Base-by-base conservation (phyloP, 1,284 basidiomycete species). In the Sparassis latifolia region DNA sequence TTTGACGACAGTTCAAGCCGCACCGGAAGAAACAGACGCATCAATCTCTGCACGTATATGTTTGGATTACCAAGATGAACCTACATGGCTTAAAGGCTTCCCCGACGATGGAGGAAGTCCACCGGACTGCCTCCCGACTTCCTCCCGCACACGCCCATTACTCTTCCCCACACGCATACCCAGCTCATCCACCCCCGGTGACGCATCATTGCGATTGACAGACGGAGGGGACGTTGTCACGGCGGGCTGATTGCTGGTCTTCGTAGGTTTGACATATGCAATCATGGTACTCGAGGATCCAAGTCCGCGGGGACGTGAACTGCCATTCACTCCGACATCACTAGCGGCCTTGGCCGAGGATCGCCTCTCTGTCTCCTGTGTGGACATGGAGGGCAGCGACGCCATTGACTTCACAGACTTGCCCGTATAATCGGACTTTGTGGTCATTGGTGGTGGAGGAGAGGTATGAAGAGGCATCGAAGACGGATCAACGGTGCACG, bases 51-150 rank as follows among this genome's bases (percentile, higher is more conserved):
- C 43, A 51, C 35, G 54, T 44, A 49, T 40, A 58, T 51, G 52
- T 58, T 43, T 49, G 54, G 71, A 77, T 82, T 73, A 80, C 80
- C 82, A 73, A 75, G 80, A 78, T 73, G 77, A 78, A 89, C 86
- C 84, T 79, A 89, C 86, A 82, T 89, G 87, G 70, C 78, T 82
- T 72, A 89, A 69, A 58, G 86, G 81, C 65, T 79, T 81, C 57
- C 77, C 75, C 49, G 75, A 63, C 48, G 72, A 63, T 48, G 72
- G 61, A 51, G 76, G 73, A 2, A 62, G 30, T 42, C 57, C 63
- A 57, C 66, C 49, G 47, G 44, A 42, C 52, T 54, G 45, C 47
- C 51, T 48, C 44, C 50, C 51, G 33, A 46, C 50, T 56, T 59
- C 42, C 63, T 51, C 49, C 5, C 40, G 40, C 6, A 27, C 40